Base-by-base conservation (phyloP, 2,329 filamentous ascomycete genomes). In the Fusarium oligoseptatum region DNA sequence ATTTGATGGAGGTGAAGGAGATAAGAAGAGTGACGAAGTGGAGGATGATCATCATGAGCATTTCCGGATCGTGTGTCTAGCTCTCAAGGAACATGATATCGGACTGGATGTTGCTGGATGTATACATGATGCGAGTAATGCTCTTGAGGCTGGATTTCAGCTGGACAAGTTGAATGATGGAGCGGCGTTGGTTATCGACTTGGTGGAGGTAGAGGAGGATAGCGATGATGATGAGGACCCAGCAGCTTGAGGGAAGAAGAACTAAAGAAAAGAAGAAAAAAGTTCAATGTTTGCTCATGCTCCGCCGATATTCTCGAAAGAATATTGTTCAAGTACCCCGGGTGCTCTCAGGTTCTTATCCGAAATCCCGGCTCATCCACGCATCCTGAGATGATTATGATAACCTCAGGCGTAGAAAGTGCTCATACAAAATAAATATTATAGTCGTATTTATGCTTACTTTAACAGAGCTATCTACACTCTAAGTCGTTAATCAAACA, bases 11-110 rank as follows among this genome's bases (percentile, higher is more conserved):
- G 58, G 37, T 1, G 48, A 64, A 15, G 65, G 58, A 5, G 58
- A 67, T 2, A 27, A 63, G 41, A 50, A 64, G 50, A 50, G 22
- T 6, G 65, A 50, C 7, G 37, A 58, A 48, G 14, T 67, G 17
- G 45, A 67, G 39, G 65, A 67, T 8, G 12, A 39, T 14, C 65
- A 67, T n/a, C 65, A 67, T 7, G 65, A 67, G 29, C 65, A 67
- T 58, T 67, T 67, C 8, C 65, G 65, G 8, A 14, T 64, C 17
- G 37, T 67, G 12, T 67, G 65, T 17, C 60, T 67, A 7, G 65
- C 65, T 27, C 60, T 67, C 37, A 52, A 64, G 37, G 27, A 64
- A 61, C 20, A 43, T 8, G 60, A 64, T 7, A 57, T 67, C 9
- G 57, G 65, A 5, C 14, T 67, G 14, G 65, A 67, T 4, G 65